phyloP scores from a whole-genome alignment of 1,139 yeast genomes.

The Neolecta irregularis region DNA sequence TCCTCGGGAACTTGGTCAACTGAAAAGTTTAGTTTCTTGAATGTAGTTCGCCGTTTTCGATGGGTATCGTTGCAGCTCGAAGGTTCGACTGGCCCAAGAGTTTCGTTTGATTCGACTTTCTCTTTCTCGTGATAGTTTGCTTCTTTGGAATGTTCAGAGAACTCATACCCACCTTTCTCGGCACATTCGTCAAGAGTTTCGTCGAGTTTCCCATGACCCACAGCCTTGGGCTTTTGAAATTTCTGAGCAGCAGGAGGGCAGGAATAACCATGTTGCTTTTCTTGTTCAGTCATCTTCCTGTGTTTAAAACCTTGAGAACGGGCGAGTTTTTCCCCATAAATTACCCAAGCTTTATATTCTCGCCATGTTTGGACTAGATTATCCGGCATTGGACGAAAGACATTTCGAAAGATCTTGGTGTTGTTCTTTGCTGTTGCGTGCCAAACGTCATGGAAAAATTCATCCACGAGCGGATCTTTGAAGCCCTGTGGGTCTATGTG shows the following conservation, averaged over 20 bases:
- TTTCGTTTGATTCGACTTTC: not conserved
- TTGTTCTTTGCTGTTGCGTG: conserved; percentile 68
- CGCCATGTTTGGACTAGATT: conserved; percentile 77
- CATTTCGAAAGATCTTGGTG: conserved; percentile 63
- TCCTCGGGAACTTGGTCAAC: conserved; percentile 42
- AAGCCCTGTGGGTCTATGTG: conserved; percentile 78
- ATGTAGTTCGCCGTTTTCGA: conserved; percentile 1
- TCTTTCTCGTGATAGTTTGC: not conserved
- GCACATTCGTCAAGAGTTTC: not conserved
- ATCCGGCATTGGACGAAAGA: conserved; percentile 92
- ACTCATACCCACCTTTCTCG: not conserved
- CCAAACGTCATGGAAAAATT: conserved; percentile 83
- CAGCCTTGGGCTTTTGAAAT: not conserved
- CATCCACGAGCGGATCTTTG: conserved; percentile 66
- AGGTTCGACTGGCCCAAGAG: not conserved
- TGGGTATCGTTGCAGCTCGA: not conserved
- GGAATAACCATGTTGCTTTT: too few relatives aligned
- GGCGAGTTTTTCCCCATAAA: conserved; percentile 25
- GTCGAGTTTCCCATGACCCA: not conserved
- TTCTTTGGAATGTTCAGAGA: not conserved
- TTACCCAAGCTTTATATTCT: conserved; percentile 56
- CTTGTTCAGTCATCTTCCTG: conserved; percentile 1
- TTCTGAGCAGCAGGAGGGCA: conserved; percentile 3
- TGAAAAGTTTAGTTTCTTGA: not conserved
- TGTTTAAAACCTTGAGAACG: conserved; percentile 24